Percentiles rank a stretch among this genome's conserved stretches.
These are phyloP conservation scores for Cornus controversa DNA, from an alignment of 148 eudicot species.

Conservation along the genomic window DNA sequence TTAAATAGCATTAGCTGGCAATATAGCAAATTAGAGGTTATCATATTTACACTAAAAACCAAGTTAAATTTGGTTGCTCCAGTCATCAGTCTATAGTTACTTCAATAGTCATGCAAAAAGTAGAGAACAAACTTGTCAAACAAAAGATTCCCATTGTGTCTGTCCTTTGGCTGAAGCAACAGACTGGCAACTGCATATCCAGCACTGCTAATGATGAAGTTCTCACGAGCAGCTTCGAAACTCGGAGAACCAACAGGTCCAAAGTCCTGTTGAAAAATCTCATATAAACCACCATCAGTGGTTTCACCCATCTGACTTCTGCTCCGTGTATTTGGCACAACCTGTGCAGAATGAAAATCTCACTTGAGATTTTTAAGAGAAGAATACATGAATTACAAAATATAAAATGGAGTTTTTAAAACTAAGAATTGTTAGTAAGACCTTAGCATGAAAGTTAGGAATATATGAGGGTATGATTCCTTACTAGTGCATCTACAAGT, in stretches of 20 bases:
- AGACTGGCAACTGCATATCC: constrained; percentile 99
- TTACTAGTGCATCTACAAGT: no score
- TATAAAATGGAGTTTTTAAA: not conserved
- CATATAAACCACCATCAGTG: constrained; percentile 96
- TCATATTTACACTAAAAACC: not conserved
- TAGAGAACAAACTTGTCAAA: constrained; percentile 68
- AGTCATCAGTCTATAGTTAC: not conserved
- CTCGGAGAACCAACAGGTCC: constrained; percentile 90
- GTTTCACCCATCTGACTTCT: constrained; percentile 99
- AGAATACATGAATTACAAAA: not conserved
- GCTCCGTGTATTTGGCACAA: constrained; percentile 92
- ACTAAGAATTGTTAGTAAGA: not conserved
- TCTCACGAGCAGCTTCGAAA: constrained; percentile 95
- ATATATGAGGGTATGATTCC: no score
- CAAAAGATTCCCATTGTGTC: constrained; percentile 97
- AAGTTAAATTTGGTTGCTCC: not conserved
- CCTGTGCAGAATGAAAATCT: constrained; percentile 44
- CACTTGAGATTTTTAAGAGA: not conserved
- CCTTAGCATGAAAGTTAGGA: not conserved
- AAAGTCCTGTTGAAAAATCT: constrained; percentile 96
- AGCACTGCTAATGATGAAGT: constrained; percentile 95
- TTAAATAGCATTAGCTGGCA: no score
- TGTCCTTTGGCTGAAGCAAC: constrained; percentile 95
- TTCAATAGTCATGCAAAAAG: not conserved
- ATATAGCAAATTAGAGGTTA: no score